phyloP scores from a whole-genome alignment of 2,329 filamentous ascomycete species.

The Aspergillus costaricaensis region DNA sequence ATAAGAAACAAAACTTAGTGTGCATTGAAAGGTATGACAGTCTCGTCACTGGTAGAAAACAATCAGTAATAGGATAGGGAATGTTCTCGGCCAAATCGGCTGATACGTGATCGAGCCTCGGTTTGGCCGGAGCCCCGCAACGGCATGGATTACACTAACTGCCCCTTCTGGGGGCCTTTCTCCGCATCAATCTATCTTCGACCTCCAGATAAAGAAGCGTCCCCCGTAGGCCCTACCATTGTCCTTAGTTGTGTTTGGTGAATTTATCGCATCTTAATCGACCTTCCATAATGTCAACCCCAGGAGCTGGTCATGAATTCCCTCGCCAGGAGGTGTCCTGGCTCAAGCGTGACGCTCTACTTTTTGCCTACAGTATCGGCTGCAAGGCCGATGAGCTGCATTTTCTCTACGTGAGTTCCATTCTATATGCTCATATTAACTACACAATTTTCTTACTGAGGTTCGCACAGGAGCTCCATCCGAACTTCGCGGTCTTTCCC shows the following conservation, averaged over 20 bases:
- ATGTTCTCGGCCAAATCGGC: neutral
- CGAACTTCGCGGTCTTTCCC: slow-evolving; percentile 83
- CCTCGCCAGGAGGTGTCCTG: slow-evolving; percentile 74
- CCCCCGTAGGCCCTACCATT: neutral
- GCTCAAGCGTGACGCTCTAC: slow-evolving; percentile 82
- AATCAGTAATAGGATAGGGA: too few species aligned
- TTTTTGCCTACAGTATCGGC: slow-evolving; percentile 90
- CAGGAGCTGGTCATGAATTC: slow-evolving; percentile 75
- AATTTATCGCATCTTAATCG: neutral
- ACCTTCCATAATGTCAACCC: slow-evolving; percentile 44
- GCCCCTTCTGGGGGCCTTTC: neutral
- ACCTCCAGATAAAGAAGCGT: neutral
- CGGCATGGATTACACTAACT: neutral
- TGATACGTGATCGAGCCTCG: slow-evolving; percentile 13
- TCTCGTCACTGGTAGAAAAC: too few species aligned
- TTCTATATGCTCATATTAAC: neutral
- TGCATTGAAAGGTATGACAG: neutral
- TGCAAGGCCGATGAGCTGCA: slow-evolving; percentile 84
- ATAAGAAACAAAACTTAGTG: too few species aligned
- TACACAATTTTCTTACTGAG: neutral
- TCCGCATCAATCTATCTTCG: neutral
- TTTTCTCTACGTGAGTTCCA: slow-evolving; percentile 76
- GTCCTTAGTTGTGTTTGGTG: neutral
- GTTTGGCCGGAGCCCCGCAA: slow-evolving; percentile 19
- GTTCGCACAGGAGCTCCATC: slow-evolving; percentile 72